Evolutionary conservation across 257 asterid species (phyloP), one percentile per base, ranked within the genome.

Genomic region (Cordia subcordata): DNA sequence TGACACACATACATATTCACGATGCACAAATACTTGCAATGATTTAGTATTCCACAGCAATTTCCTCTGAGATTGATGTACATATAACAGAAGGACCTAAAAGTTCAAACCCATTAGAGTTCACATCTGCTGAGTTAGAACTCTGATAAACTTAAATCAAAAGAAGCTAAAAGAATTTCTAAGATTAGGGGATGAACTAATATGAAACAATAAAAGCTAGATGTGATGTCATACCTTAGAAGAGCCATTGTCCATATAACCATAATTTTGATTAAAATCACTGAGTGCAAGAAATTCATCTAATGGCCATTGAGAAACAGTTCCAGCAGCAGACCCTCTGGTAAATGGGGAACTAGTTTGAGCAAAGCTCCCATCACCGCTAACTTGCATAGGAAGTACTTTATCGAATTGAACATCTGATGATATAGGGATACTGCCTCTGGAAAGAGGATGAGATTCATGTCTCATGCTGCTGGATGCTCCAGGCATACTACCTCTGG

Each of bases 231-330:
- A 60, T 84, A 93, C 99, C 99, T 86, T 93, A 32, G 85, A 83
- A 13, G 86, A 78, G 74, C 72, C 72, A 60, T 74, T 72, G 35
- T 77, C 85, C 81, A 82, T 65, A 68, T 76, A 85, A 63, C 63
- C 76, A 63, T 42, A 80, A 61, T 53, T 74, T 68, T 79, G 92
- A 70, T 53, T 70, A 69, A 60, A 80, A 61, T 85, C 88, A 53
- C 60, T 77, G 20, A 85, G 75, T 16, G 79, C 94, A 61, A 93
- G 74, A 77, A 79, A 71, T 8, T 86, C 99, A 68, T 89, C 99
- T 35, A 89, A 61, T 63, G 75, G 96, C 97, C 96, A 89, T 19
- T 73, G 92, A 0, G 87, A 68, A 49, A 74, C 56, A 68, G 79
- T 73, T 56, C 86, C 99, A 54, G 80, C 60, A 15, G 73, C 67